Percentiles rank a stretch among this genome's conserved stretches.
Conservation (phyloP, 23 red algal genomes). For the Agarophyton chilense region DNA sequence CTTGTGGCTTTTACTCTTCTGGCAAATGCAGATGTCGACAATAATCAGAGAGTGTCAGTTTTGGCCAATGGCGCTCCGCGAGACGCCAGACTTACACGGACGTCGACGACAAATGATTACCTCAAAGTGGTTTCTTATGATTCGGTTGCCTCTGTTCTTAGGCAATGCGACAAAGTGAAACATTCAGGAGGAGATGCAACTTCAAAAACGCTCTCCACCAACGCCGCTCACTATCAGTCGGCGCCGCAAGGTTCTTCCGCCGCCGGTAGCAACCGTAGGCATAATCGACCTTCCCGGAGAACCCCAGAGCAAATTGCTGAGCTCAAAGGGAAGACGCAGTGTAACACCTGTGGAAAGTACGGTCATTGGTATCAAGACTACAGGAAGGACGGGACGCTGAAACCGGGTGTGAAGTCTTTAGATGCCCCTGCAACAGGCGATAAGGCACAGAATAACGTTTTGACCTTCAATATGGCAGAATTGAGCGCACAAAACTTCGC, state of each 20-base stretch:
- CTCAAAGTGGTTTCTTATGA: conserved; percentile 5
- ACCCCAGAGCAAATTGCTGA: conserved; percentile 5
- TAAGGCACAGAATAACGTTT: background rate
- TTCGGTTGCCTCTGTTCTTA: conserved; percentile 10
- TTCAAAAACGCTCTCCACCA: background rate
- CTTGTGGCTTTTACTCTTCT: conserved; percentile 16
- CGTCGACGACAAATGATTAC: background rate
- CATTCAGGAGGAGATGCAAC: background rate
- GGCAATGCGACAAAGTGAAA: background rate
- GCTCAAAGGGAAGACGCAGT: background rate
- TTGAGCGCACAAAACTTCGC: background rate
- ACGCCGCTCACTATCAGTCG: background rate
- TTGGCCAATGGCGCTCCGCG: background rate
- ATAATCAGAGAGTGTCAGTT: conserved; percentile 25
- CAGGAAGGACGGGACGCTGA: conserved; percentile 17
- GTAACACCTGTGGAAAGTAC: background rate
- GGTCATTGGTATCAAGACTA: conserved; percentile 9
- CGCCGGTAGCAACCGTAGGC: too few species aligned
- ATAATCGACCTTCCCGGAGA: background rate
- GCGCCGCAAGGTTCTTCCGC: too few species aligned
- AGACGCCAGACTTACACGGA: background rate
- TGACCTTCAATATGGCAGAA: background rate
- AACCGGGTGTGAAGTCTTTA: background rate
- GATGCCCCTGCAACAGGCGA: background rate
- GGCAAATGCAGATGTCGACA: conserved; percentile 30